phyloP scores from a whole-genome alignment of 495 filamentous ascomycete species.

The Coniosporium apollinis region DNA sequence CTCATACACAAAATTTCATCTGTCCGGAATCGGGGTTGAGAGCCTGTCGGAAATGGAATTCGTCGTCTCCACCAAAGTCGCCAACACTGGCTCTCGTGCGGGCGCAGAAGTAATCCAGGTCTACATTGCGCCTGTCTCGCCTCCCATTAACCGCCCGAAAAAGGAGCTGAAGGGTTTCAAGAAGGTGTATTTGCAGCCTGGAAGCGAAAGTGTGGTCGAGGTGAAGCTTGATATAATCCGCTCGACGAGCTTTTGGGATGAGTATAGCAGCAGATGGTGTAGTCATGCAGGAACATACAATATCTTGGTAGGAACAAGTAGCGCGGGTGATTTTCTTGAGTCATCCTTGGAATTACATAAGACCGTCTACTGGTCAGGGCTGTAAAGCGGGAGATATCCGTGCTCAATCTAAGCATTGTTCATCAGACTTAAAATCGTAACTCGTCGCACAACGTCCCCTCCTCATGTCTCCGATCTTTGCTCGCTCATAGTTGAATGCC shows the following conservation, averaged over 20 bases:
- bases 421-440: no score
- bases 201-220: constrained; percentile 37
- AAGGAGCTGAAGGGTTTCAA: constrained; percentile 49
- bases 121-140: constrained; percentile 42
- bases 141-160: constrained; percentile 45
- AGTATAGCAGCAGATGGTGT: no score
- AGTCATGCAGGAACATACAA: no score
- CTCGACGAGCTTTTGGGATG: constrained; percentile 69
- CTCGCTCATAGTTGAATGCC: no score
- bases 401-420: no score
- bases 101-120: constrained; percentile 54
- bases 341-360: no score
- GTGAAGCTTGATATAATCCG: constrained; percentile 50
- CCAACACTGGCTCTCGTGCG: constrained; percentile 36
- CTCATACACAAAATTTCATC: constrained; percentile 44
- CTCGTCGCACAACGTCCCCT: no score
- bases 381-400: no score
- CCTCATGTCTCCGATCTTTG: no score
- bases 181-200: constrained; percentile 46
- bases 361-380: no score
- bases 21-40: constrained; percentile 30
- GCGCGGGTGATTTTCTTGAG: no score
- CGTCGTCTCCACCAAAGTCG: constrained; percentile 38
- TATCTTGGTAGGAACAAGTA: no score
- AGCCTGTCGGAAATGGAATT: constrained; percentile 14